These are phyloP conservation scores for Yarrowia osloensis DNA, from an alignment of 805 yeast genomes.

Conservation along the genomic window DNA sequence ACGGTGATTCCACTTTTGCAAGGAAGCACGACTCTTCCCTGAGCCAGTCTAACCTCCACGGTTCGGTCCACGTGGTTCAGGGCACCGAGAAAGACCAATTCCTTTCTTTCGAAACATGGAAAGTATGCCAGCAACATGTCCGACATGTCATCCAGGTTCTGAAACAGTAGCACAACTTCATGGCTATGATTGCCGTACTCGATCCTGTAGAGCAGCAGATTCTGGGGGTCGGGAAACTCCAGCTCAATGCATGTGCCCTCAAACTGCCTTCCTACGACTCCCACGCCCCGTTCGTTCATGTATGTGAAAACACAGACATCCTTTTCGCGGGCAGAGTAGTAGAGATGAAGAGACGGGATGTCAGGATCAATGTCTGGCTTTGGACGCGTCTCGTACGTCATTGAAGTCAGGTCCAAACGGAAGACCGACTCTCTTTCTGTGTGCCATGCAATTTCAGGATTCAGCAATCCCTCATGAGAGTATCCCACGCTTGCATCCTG, in stretches of 20 bases:
- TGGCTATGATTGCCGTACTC: constrained; percentile 5
- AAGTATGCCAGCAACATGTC: constrained; percentile 4
- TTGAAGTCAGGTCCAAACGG: not conserved
- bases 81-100: not conserved
- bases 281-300: not conserved
- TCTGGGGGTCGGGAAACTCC: not conserved
- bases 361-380: not conserved
- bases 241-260: not conserved
- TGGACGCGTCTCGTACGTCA: not conserved
- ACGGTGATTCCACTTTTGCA: not conserved
- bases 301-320: not conserved
- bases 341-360: not conserved
- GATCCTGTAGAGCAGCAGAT: not conserved
- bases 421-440: not conserved
- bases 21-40: not conserved
- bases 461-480: not conserved
- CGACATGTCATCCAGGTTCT: not conserved
- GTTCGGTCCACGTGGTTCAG: constrained; percentile 10
- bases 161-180: not conserved
- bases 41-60: constrained; percentile 3
- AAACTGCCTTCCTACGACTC: not conserved
- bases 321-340: not conserved
- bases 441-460: not conserved
- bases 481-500: not conserved
- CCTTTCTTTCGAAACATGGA: constrained; percentile 6